Evolutionary conservation across 2,329 filamentous ascomycete genomes (phyloP).

Genomic region (Claviceps sp.): DNA sequence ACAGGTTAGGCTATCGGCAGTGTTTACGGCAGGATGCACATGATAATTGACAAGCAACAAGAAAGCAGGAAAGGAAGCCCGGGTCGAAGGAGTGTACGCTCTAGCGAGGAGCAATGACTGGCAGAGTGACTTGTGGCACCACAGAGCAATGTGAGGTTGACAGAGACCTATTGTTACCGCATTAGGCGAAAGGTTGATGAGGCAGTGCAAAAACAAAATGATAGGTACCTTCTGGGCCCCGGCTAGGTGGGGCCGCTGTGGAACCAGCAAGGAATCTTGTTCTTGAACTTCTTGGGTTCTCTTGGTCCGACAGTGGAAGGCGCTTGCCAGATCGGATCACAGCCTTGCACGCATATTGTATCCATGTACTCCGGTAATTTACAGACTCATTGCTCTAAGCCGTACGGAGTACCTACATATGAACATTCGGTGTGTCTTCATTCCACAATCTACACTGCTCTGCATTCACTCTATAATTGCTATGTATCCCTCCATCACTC

Average conservation of each 20-base stretch:
- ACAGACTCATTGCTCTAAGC: no score
- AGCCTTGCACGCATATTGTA: no score
- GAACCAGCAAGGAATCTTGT: neutral
- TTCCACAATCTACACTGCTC: no score
- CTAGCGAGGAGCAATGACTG: neutral
- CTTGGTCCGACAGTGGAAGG: neutral
- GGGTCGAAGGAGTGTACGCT: neutral
- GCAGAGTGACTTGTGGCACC: neutral
- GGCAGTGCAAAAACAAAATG: constrained; percentile 6
- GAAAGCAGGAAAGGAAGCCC: neutral
- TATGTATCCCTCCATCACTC: no score
- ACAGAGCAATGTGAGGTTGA: neutral
- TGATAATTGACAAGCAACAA: neutral
- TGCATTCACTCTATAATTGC: no score
- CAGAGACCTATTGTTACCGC: neutral
- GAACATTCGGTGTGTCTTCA: no score
- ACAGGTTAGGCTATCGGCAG: neutral
- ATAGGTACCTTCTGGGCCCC: neutral
- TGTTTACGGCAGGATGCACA: neutral
- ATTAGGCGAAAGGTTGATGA: neutral
- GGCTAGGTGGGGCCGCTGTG: neutral
- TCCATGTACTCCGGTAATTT: no score
- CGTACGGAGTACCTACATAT: no score
- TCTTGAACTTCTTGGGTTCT: neutral
- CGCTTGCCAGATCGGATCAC: neutral